Base-by-base conservation (phyloP, 2,329 filamentous ascomycete species). In the Xylaria sp. region DNA sequence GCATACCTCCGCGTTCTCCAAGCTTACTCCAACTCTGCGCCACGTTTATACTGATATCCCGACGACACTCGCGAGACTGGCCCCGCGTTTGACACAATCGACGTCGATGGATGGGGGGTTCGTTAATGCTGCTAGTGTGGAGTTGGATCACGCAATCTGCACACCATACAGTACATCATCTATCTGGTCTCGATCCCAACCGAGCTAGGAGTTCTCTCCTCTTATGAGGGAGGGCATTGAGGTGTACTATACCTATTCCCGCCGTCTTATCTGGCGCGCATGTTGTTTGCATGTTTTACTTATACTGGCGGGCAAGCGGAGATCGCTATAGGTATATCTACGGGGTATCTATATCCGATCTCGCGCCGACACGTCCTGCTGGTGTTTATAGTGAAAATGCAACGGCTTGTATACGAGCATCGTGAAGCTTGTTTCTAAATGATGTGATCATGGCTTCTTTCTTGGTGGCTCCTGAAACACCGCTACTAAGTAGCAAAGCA, bases 81-180 rank as follows among this genome's bases (percentile, higher is more conserved):
- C 64, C 70, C 70, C 68, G 68, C 70, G 69, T 58, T 60, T 27
- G 21, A 32, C 16, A 47, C 6, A 40, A 64, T 65, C 68, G 25
- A 21, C 61, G 73, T 65, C 59, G 69, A 65, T 65, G 69, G 65
- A 65, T 65, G 69, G 65, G 62, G 60, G 55, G 69, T 64, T 60
- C n/a, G 8, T 35, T 6, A 63, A 77, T 75, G 74, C 75, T 75
- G 75, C 72, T 76, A 75, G 68, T 69, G 73, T 73, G 72, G 72
- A 74, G 75, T 68, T 73, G 59, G 68, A 77, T 77, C 74, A 75
- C 75, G 75, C 72, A 73, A 77, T 77, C 40, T n/a, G 40, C 40
- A 18, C 16, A 18, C 40, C 18, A 6, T 44, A 5, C 18, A 18
- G 3, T 44, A 5, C 18, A 18, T 54, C 54, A 60, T 48, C 35